Evolutionary conservation across 2,329 filamentous ascomycete species (phyloP), one percentile per base, ranked within the genome.

Genomic region (Fusarium kyushuense): DNA sequence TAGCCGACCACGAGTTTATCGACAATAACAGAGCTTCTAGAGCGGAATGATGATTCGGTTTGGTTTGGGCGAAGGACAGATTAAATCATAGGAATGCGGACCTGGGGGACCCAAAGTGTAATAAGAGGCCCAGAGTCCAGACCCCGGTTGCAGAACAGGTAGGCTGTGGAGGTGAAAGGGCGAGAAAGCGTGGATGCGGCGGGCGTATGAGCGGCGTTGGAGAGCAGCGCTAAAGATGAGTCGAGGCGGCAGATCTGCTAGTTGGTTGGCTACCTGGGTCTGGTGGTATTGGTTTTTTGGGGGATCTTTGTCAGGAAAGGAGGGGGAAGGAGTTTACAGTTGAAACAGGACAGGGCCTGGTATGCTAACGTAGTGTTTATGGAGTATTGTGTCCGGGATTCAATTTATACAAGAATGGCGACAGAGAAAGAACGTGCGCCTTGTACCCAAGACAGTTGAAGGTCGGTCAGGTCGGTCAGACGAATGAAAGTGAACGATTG

Each of bases 91-190:
- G 69, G 69, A 73, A 73, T 73, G 71, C 64, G 53, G 61, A 64
- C 63, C 66, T 59, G 67, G 64, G 70, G 64, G 46, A 52, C 54
- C 43, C 55, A 69, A 73, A 72, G 71, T 69, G 57, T 73, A 72
- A 66, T 68, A 51, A 70, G 67, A 61, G 69, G 71, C 69, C 71
- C 61, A 70, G 56, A 62, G 38, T 69, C 69, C 57, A 69, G 58
- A 62, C 56, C 57, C 55, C 56, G 60, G 40, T 40, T 54, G 46
- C 30, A 58, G 52, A 57, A 40, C 42, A 45, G 56, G 59, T 70
- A 59, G 68, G 67, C 66, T 63, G 58, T 51, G 55, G 63, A 66
- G 43, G 53, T 58, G 43, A 45, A 69, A 55, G 57, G 61, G 46
- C 46, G 46, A 69, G 40, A 33, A 54, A 67, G 46, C 46, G 66